These are phyloP conservation scores for Leptomonas pyrrhocoris DNA, from an alignment of 208 protist species.

Conservation along the genomic window DNA sequence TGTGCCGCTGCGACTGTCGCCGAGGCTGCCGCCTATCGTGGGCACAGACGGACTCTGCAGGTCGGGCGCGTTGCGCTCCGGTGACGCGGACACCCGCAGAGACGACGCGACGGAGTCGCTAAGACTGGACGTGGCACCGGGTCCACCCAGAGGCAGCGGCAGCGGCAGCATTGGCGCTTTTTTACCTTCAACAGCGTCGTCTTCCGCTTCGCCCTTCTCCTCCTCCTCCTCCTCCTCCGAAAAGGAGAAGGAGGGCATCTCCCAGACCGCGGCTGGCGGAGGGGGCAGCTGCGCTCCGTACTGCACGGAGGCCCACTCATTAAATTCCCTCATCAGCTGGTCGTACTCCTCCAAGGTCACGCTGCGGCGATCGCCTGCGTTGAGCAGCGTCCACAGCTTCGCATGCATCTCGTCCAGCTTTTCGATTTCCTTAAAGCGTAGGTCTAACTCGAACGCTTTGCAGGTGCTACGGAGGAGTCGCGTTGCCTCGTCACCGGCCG, in stretches of 20 bases:
- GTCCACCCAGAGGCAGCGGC: not conserved
- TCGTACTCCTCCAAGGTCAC: conserved; percentile 69
- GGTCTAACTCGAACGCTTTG: conserved; percentile 82
- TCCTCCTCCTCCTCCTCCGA: conserved; percentile 16
- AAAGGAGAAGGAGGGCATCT: conserved; percentile 6
- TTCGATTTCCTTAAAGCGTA: conserved; percentile 82
- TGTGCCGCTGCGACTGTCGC: conserved; percentile 1
- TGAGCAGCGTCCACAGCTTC: conserved; percentile 76
- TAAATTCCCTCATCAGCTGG: conserved; percentile 57
- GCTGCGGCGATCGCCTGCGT: conserved; percentile 37
- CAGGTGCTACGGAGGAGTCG: conserved; percentile 54
- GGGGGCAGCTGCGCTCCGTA: conserved; percentile 24
- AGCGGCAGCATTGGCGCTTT: no score
- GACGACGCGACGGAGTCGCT: not conserved
- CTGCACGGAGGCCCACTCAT: conserved; percentile 31
- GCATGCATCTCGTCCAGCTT: conserved; percentile 76
- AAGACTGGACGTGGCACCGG: not conserved
- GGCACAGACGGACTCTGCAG: conserved; percentile 6
- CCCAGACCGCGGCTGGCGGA: conserved; percentile 16
- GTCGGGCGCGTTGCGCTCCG: not conserved
- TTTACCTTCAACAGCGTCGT: not conserved
- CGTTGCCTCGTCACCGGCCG: conserved; percentile 53
- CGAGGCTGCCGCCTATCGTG: not conserved
- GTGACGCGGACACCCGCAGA: not conserved
- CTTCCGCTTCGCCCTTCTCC: not conserved